phyloP scores from a whole-genome alignment of 2,329 filamentous ascomycete species.

The Epichloe festucae region DNA sequence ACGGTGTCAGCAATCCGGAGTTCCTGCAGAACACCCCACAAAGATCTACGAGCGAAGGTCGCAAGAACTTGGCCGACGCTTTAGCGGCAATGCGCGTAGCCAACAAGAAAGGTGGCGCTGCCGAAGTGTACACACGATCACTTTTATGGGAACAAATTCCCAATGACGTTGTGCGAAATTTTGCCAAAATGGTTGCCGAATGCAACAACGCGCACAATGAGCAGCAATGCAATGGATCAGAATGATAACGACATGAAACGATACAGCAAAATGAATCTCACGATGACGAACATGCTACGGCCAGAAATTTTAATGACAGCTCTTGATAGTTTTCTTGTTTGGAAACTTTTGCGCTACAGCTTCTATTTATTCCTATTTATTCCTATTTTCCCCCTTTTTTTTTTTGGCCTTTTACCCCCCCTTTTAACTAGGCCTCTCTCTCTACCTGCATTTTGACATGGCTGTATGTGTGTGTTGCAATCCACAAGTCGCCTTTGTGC shows the following conservation, averaged over 20 bases:
- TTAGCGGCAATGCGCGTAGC: constrained; percentile 64
- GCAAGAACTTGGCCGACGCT: constrained; percentile 67
- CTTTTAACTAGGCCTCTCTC: neutral
- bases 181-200: constrained; percentile 81
- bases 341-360: constrained; percentile 2
- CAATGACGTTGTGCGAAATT: constrained; percentile 79
- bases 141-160: constrained; percentile 92
- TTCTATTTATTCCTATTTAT: constrained; percentile 3
- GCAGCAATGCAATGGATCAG: constrained; percentile 30
- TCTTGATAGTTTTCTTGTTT: constrained; percentile 5
- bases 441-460: neutral
- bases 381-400: neutral
- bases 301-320: constrained; percentile 15
- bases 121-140: constrained; percentile 85
- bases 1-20: constrained; percentile 54
- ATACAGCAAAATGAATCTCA: constrained; percentile 20
- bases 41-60: constrained; percentile 46
- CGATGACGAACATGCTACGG: constrained; percentile 21
- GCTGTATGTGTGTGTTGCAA: neutral
- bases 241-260: constrained; percentile 24
- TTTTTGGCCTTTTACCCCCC: neutral
- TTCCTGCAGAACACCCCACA: constrained; percentile 48
- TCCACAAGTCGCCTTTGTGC: neutral
- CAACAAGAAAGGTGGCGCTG: constrained; percentile 54
- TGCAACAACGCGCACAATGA: constrained; percentile 39